These are phyloP conservation scores for Malus hybrid DNA, from an alignment of 331 rosid genomes.

Conservation along the genomic window DNA sequence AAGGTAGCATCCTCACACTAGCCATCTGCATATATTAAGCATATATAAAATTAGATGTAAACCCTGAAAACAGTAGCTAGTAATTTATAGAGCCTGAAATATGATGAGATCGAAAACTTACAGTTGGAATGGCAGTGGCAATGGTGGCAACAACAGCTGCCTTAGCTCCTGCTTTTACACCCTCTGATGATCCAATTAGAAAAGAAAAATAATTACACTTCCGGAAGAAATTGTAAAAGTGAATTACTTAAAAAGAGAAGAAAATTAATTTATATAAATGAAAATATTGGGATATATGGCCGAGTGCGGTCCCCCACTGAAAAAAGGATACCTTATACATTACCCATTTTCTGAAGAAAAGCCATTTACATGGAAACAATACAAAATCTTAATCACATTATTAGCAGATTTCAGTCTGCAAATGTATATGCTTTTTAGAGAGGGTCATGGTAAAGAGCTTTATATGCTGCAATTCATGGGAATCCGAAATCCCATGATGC, in stretches of 20 bases:
- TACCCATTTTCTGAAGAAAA: constrained; percentile 7
- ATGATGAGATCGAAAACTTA: constrained; percentile 21
- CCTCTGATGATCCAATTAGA: constrained; percentile 47
- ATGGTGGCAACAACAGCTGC: constrained; percentile 81
- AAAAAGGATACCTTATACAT: background rate
- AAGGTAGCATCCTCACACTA: constrained; percentile 92
- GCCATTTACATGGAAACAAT: background rate
- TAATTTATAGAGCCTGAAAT: background rate
- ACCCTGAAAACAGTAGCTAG: background rate
- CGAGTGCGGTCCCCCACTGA: background rate
- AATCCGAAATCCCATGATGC: background rate
- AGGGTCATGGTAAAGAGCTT: background rate
- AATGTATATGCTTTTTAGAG: background rate
- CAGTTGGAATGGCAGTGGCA: constrained; percentile 97
- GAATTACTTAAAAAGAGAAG: background rate
- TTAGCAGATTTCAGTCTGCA: background rate
- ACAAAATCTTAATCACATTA: constrained; percentile 18
- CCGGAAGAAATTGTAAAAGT: background rate
- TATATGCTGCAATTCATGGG: no score
- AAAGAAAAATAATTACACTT: background rate
- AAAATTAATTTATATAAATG: background rate
- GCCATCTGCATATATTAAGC: constrained; percentile 53
- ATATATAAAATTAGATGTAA: background rate
- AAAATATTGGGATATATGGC: background rate
- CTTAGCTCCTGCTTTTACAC: constrained; percentile 92